A percentile compares a stretch with the other conserved stretches of the same genome.
Conservation (phyloP, 2,329 filamentous ascomycete species). For the Calonectria hawksworthii region DNA sequence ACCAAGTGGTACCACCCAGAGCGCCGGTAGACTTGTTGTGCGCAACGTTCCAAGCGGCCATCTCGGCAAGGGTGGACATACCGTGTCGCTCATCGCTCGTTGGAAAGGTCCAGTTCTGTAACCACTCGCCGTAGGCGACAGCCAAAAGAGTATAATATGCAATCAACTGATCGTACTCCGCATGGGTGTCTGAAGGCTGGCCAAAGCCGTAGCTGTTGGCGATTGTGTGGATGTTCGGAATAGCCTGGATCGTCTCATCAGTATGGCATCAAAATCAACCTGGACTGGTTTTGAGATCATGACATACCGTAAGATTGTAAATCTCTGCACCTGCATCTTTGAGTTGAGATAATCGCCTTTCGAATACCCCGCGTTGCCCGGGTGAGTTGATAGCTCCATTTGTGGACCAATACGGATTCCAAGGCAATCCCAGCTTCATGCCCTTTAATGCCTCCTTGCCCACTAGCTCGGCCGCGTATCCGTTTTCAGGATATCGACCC, state of each 20-base stretch:
- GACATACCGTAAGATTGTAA: slow-evolving; percentile 23
- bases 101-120: slow-evolving; percentile 32
- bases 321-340: slow-evolving; percentile 23
- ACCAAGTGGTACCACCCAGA: slow-evolving; percentile 37
- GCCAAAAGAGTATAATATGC: slow-evolving; percentile 34
- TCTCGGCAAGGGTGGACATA: slow-evolving; percentile 32
- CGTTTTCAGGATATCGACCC: neutral
- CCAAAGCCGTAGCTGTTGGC: slow-evolving; percentile 32
- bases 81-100: slow-evolving; percentile 27
- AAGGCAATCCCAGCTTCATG: slow-evolving; percentile 23
- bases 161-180: slow-evolving; percentile 25
- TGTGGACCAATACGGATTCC: slow-evolving; percentile 28
- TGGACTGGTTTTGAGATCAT: neutral
- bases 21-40: slow-evolving; percentile 33
- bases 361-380: slow-evolving; percentile 5
- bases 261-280: neutral
- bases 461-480: neutral
- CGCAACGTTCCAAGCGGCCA: slow-evolving; percentile 37
- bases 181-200: slow-evolving; percentile 22
- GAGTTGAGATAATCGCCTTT: neutral
- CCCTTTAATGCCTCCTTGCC: slow-evolving; percentile 11
- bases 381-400: slow-evolving; percentile 16
- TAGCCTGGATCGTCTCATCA: neutral
- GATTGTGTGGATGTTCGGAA: slow-evolving; percentile 8
- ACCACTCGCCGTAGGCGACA: slow-evolving; percentile 38